Evolutionary conservation across 139 green algal genomes (phyloP), one percentile per base, ranked within the genome.

Genomic region (Tetratostichococcus sp.): DNA sequence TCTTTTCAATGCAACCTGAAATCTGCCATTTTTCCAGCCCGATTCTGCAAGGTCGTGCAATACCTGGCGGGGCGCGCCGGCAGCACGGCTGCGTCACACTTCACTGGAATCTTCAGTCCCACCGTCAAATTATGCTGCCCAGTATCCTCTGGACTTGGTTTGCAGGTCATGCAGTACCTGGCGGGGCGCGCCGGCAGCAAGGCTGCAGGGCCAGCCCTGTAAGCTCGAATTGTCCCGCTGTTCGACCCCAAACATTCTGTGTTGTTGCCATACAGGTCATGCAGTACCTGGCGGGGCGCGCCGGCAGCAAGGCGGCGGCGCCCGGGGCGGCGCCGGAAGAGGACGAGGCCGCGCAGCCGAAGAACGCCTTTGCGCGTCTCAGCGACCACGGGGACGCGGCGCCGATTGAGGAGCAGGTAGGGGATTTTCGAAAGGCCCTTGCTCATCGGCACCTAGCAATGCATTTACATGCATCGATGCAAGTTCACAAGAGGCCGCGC

Each of bases 121-220:
- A n/a, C n/a, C n/a, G n/a, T n/a, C n/a, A n/a, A n/a, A n/a, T n/a
- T n/a, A n/a, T n/a, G n/a, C n/a, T n/a, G n/a, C n/a, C 39, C 39
- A 14, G 39, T 14, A 6, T 50, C 39, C 39, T 50, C 39, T 11
- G 6, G 6, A 6, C 39, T 11, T 21, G 6, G 39, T 11, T 50
- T 85, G 82, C 82, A 85, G 80, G 77, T 70, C 42, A 83, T 83
- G 79, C 79, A 83, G 70, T 91, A 91, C 76, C 81, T 91, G 70
- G 86, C 86, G 30, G 77, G 87, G 66, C 73, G 86, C 0, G 75
- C 84, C 22, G 58, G 62, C 34, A 72, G 65, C 73, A 22, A 19
- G 65, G 67, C 21, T 65, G 42, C 39, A 42, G 58, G 58, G 26
- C 33, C 17, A 25, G 35, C n/a, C n/a, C n/a, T n/a, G n/a, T n/a